Evolutionary conservation across 208 protist species (phyloP).

Genomic region (Trichomonas tenax): DNA sequence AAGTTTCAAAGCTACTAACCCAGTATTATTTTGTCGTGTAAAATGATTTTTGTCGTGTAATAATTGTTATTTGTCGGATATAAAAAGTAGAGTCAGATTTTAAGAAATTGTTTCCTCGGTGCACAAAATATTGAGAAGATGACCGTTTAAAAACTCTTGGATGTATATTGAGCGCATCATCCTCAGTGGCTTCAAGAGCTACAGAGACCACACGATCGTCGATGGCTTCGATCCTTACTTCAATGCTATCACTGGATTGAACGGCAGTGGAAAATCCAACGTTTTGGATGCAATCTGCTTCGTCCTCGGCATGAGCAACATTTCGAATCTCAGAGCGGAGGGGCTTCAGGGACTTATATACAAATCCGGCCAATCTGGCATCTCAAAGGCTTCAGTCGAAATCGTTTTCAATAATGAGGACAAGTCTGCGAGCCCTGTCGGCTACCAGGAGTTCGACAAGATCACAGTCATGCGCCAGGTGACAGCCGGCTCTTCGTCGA

Average conservation of each 20-base stretch:
- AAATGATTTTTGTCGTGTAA: too few relatives aligned
- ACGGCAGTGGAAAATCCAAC: slow-evolving; percentile 98
- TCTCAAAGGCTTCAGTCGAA: slow-evolving; percentile 95
- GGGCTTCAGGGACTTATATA: slow-evolving; percentile 92
- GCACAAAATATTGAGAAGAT: background rate
- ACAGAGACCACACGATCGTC: slow-evolving; percentile 83
- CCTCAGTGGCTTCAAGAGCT: slow-evolving; percentile 99
- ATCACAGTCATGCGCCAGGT: slow-evolving; percentile 91
- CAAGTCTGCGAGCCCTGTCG: slow-evolving; percentile 61
- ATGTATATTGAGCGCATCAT: slow-evolving; percentile 98
- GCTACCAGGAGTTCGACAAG: slow-evolving; percentile 81
- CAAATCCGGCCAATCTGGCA: slow-evolving; percentile 93
- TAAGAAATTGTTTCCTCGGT: too few relatives aligned
- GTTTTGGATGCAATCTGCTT: slow-evolving; percentile 99
- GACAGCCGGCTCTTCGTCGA: slow-evolving; percentile 76
- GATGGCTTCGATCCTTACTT: slow-evolving; percentile 86
- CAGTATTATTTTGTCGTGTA: too few relatives aligned
- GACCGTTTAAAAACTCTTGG: background rate
- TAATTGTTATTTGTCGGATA: too few relatives aligned
- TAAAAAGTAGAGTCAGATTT: too few relatives aligned
- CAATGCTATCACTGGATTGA: slow-evolving; percentile 98
- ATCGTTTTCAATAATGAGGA: slow-evolving; percentile 97
- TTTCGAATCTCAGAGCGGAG: slow-evolving; percentile 58
- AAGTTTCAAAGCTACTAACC: too few relatives aligned
- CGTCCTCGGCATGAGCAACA: slow-evolving; percentile 96